Percentiles rank a stretch among this genome's conserved stretches.
Conservation (phyloP, 345 rosid genomes). For the Firmiana major region DNA sequence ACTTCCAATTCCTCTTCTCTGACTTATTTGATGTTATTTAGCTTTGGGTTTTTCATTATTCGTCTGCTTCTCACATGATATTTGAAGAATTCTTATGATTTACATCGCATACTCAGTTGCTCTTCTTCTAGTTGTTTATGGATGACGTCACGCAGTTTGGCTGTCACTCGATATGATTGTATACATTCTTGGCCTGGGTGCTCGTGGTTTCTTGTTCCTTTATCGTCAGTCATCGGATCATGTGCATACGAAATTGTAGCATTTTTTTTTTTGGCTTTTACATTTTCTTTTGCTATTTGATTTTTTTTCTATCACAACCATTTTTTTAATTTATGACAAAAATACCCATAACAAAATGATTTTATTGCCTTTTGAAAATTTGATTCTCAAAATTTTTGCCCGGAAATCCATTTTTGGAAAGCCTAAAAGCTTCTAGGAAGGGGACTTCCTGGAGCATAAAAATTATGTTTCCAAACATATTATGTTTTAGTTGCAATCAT, state of each 20-base stretch:
- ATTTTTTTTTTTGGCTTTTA: neutral
- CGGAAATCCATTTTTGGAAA: too few species aligned
- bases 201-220: neutral
- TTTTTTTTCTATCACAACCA: neutral
- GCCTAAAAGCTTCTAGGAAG: too few species aligned
- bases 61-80: neutral
- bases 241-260: neutral
- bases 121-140: neutral
- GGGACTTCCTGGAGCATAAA: too few species aligned
- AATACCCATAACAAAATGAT: too few species aligned
- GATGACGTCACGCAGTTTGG: neutral
- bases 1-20: constrained; percentile 8
- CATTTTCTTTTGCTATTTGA: neutral
- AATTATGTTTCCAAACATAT: too few species aligned
- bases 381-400: too few species aligned
- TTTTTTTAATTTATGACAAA: too few species aligned
- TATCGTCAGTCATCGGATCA: neutral
- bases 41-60: neutral
- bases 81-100: neutral
- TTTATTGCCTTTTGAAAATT: too few species aligned
- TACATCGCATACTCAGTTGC: neutral
- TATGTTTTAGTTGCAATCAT: too few species aligned
- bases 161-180: neutral
- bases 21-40: neutral
- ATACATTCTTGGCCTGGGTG: neutral